Percentiles rank a stretch among this genome's conserved stretches.
Evolutionary conservation across 2,329 filamentous ascomycete species (phyloP).

Genomic region (Exophiala bonariae): DNA sequence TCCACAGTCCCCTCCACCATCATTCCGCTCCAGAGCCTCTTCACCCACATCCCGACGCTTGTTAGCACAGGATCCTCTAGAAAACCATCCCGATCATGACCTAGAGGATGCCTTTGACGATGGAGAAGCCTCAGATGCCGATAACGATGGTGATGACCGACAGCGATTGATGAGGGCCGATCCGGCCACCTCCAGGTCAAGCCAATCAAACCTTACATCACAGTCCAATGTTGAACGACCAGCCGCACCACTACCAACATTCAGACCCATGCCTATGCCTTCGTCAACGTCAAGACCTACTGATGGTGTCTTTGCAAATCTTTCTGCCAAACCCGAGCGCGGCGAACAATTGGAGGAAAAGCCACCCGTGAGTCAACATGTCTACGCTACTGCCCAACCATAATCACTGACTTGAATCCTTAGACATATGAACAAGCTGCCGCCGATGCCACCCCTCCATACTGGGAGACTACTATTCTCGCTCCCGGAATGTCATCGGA

Average conservation of each 20-base stretch:
- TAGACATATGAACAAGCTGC: slow-evolving; percentile 98
- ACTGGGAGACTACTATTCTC: slow-evolving; percentile 98
- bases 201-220: slow-evolving; percentile 4
- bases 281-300: slow-evolving; percentile 55
- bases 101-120: slow-evolving; percentile 91
- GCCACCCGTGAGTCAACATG: slow-evolving; percentile 71
- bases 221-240: slow-evolving; percentile 42
- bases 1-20: slow-evolving; percentile 58
- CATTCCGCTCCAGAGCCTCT: slow-evolving; percentile 82
- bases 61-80: slow-evolving; percentile 53
- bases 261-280: slow-evolving; percentile 34
- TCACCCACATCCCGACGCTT: slow-evolving; percentile 59
- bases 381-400: not conserved
- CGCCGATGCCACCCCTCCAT: slow-evolving; percentile 90
- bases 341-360: slow-evolving; percentile 83
- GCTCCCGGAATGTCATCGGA: slow-evolving; percentile 88
- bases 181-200: slow-evolving; percentile 28
- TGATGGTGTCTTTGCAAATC: slow-evolving; percentile 94
- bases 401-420: not conserved
- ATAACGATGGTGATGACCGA: slow-evolving; percentile 76
- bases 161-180: slow-evolving; percentile 79
- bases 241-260: slow-evolving; percentile 56
- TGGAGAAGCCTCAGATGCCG: slow-evolving; percentile 69
- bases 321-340: slow-evolving; percentile 84
- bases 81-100: slow-evolving; percentile 68